Conservation (phyloP, 1,284 basidiomycete genomes). For the Ceratorhiza oryzae-sativae region DNA sequence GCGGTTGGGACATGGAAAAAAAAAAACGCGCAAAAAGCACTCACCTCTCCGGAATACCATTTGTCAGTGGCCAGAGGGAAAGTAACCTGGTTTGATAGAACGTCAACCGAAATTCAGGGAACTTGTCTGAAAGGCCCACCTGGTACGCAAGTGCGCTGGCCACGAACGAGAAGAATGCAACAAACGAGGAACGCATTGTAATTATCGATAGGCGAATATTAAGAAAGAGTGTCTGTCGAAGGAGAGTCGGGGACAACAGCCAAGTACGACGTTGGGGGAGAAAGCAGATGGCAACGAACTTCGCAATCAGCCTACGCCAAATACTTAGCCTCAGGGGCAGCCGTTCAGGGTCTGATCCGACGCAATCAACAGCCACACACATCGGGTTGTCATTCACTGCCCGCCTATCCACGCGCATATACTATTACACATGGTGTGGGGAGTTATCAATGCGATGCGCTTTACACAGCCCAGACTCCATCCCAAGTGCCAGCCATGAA, state of each 20-base stretch:
- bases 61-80: slow-evolving; percentile 5
- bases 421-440: background rate
- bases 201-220: background rate
- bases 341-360: slow-evolving; percentile 2
- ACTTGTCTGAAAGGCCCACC: slow-evolving; percentile 20
- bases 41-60: slow-evolving; percentile 33
- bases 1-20: background rate
- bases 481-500: slow-evolving; percentile 10
- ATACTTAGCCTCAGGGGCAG: slow-evolving; percentile 16
- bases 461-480: background rate
- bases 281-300: slow-evolving; percentile 7
- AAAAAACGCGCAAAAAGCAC: background rate
- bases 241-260: background rate
- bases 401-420: slow-evolving; percentile 17
- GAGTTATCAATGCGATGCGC: background rate
- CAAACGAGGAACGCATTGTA: slow-evolving; percentile 36
- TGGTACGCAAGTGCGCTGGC: slow-evolving; percentile 38
- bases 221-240: background rate
- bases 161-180: slow-evolving; percentile 36
- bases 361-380: background rate
- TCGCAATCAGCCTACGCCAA: background rate
- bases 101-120: slow-evolving; percentile 26
- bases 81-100: slow-evolving; percentile 34
- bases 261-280: background rate
- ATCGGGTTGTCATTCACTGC: background rate